These are phyloP conservation scores for Trametes sp. DNA, from an alignment of 1,284 basidiomycete genomes.

Conservation along the genomic window DNA sequence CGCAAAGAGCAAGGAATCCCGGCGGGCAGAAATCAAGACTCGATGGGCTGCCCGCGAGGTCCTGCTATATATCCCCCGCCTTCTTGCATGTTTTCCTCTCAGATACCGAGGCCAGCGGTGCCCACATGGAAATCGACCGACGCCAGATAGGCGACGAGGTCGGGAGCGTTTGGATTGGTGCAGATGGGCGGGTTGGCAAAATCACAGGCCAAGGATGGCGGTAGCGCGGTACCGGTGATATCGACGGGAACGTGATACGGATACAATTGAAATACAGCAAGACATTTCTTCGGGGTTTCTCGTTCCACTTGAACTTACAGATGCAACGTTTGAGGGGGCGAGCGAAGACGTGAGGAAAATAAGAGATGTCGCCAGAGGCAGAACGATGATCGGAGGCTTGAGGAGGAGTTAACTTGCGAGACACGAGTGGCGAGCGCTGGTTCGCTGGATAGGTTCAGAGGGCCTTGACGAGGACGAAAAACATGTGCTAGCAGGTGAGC, in stretches of 20 bases:
- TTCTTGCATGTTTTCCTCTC: slow-evolving; percentile 2
- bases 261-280: slow-evolving; percentile 2
- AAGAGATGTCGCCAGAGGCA: not conserved
- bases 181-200: not conserved
- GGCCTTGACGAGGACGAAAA: not conserved
- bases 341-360: not conserved
- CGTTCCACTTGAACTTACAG: slow-evolving; percentile 1
- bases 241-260: not conserved
- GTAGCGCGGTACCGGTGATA: not conserved
- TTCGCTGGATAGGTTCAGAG: not conserved
- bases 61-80: not conserved
- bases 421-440: not conserved
- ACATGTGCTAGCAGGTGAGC: not conserved
- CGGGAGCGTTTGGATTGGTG: not conserved
- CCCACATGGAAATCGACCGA: not conserved
- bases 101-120: slow-evolving; percentile 7
- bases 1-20: too few relatives aligned
- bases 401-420: not conserved
- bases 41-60: not conserved
- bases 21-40: too few relatives aligned
- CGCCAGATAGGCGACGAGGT: not conserved
- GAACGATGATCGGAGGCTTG: not conserved
- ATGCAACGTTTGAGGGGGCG: not conserved
- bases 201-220: slow-evolving; percentile 6
- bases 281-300: slow-evolving; percentile 4